These are phyloP conservation scores for Styphnolobium japonicum DNA, from an alignment of 306 rosid species.

Conservation along the genomic window DNA sequence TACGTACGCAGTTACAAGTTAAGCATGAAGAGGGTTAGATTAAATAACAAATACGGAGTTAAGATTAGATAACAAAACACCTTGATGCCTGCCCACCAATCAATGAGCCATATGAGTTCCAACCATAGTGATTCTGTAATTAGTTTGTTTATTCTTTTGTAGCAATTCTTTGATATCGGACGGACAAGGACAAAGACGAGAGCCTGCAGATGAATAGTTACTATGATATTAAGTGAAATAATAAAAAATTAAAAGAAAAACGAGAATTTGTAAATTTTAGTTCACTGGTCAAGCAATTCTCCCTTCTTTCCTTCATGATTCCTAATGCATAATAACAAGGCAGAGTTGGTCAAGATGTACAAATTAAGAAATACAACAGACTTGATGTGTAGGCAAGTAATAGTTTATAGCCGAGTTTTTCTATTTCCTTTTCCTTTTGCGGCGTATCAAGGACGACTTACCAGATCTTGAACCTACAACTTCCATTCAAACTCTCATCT, in stretches of 20 bases:
- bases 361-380: background rate
- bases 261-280: background rate
- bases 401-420: background rate
- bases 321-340: background rate
- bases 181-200: slow-evolving; percentile 59
- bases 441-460: too few relatives aligned
- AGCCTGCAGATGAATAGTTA: slow-evolving; percentile 44
- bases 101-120: slow-evolving; percentile 79
- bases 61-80: slow-evolving; percentile 39
- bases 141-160: slow-evolving; percentile 67
- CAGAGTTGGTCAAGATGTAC: background rate
- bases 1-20: background rate
- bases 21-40: background rate
- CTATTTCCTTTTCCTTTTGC: too few relatives aligned
- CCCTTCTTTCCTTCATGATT: background rate
- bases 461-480: too few relatives aligned
- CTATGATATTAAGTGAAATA: background rate
- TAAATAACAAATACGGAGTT: background rate
- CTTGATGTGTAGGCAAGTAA: background rate
- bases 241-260: background rate
- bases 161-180: slow-evolving; percentile 57
- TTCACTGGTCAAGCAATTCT: background rate
- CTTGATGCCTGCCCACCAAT: slow-evolving; percentile 93
- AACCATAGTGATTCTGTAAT: slow-evolving; percentile 79
- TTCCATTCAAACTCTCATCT: too few relatives aligned